These are phyloP conservation scores for Sphaerostilbella broomeana DNA, from an alignment of 2,329 filamentous ascomycete genomes.

Conservation along the genomic window DNA sequence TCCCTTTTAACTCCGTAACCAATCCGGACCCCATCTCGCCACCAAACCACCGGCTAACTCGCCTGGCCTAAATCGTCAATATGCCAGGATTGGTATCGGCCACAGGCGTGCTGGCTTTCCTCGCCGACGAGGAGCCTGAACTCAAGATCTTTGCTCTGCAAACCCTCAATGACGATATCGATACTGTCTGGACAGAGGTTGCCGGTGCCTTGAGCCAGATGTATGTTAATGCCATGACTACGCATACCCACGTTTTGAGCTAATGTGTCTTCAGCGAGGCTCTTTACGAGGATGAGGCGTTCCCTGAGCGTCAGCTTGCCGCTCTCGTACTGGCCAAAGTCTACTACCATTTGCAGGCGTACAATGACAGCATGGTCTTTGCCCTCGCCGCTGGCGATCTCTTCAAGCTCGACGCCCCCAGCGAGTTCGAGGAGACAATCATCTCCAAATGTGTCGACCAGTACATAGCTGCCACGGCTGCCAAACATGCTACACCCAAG, in stretches of 20 bases:
- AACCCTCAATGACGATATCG: conserved; percentile 92
- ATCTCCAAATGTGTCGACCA: conserved; percentile 98
- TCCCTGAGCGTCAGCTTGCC: conserved; percentile 88
- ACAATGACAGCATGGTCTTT: conserved; percentile 99
- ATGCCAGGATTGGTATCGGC: conserved; percentile 96
- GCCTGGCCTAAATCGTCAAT: conserved; percentile 20
- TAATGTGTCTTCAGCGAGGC: conserved; percentile 62
- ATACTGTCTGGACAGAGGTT: conserved; percentile 96
- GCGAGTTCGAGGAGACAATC: conserved; percentile 98
- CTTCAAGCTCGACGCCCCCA: conserved; percentile 83
- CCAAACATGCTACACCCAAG: conserved; percentile 42
- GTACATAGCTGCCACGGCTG: conserved; percentile 71
- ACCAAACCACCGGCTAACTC: background rate
- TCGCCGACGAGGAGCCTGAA: conserved; percentile 89
- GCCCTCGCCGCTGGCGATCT: conserved; percentile 90
- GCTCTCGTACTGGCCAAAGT: conserved; percentile 95
- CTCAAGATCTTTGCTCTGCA: conserved; percentile 93
- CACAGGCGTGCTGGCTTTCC: conserved; percentile 88
- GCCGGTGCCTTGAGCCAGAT: conserved; percentile 88
- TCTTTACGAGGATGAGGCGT: conserved; percentile 92
- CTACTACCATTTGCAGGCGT: conserved; percentile 97
- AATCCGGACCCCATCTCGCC: conserved; percentile 4
- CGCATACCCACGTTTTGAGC: background rate
- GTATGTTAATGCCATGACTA: conserved; percentile 41
- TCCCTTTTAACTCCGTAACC: conserved; percentile 4